These are phyloP conservation scores for Magnolia officinalis DNA, from an alignment of 164 flowering plant genomes.

Conservation along the genomic window DNA sequence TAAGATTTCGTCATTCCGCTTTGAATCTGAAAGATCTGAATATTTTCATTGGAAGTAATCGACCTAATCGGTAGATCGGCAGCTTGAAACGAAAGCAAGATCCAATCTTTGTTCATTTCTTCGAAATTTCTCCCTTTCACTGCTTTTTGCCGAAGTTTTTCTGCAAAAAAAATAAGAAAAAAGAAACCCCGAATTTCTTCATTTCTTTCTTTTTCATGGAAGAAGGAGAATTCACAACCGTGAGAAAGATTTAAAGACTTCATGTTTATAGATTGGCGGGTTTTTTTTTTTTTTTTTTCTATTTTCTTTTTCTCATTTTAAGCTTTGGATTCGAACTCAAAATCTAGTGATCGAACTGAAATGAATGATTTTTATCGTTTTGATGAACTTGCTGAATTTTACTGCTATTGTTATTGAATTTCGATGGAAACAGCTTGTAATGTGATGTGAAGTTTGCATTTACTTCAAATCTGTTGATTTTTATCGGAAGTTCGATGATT, in stretches of 20 bases:
- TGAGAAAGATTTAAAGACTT: neutral
- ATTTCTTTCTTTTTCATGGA: neutral
- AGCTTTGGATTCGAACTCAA: neutral
- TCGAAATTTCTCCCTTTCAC: neutral
- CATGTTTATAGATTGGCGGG: neutral
- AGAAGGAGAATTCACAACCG: neutral
- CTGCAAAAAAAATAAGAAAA: neutral
- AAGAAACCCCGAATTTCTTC: neutral
- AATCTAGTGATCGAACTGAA: neutral
- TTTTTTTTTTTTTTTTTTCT: too few relatives aligned
- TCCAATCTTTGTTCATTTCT: neutral
- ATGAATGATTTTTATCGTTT: neutral
- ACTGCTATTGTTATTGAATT: neutral
- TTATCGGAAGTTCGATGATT: slow-evolving; percentile 1
- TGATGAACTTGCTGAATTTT: neutral
- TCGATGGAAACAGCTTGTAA: neutral
- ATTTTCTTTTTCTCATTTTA: neutral
- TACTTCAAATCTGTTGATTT: neutral
- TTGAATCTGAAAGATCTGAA: neutral
- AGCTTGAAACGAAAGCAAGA: neutral
- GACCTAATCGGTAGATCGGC: neutral
- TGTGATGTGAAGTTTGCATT: neutral
- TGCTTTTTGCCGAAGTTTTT: neutral
- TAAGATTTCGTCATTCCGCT: neutral
- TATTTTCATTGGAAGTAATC: neutral